These are phyloP conservation scores for Puccinia polysora DNA, from an alignment of 1,284 basidiomycete species.

Conservation along the genomic window DNA sequence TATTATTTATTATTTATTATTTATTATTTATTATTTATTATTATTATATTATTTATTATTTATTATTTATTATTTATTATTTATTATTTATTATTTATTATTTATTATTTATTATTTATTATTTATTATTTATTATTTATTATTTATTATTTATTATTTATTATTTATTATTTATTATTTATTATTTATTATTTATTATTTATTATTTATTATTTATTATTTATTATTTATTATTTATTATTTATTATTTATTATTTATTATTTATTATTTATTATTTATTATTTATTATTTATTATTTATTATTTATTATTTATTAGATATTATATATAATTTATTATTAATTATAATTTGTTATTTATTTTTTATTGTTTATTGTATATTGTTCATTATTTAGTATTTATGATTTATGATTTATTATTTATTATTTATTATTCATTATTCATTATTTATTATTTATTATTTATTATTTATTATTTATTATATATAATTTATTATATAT, in stretches of 20 bases:
- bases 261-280: neutral
- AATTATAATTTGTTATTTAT: neutral
- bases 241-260: neutral
- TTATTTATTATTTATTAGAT: neutral
- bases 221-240: neutral
- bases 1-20: neutral
- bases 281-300: neutral
- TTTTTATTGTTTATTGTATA: neutral
- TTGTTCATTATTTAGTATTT: too few species aligned
- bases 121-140: neutral
- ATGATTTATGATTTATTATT: too few species aligned
- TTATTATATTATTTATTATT: neutral
- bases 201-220: neutral
- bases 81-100: neutral
- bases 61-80: neutral
- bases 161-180: neutral
- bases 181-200: neutral
- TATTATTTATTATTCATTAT: too few species aligned
- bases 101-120: neutral
- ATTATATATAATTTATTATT: neutral
- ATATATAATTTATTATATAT: too few species aligned
- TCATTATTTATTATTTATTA: too few species aligned
- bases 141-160: neutral
- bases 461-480: too few species aligned
- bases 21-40: neutral